Evolutionary conservation across 129 eudicot species (phyloP).

Genomic region (Gnaphalium uliginosum): DNA sequence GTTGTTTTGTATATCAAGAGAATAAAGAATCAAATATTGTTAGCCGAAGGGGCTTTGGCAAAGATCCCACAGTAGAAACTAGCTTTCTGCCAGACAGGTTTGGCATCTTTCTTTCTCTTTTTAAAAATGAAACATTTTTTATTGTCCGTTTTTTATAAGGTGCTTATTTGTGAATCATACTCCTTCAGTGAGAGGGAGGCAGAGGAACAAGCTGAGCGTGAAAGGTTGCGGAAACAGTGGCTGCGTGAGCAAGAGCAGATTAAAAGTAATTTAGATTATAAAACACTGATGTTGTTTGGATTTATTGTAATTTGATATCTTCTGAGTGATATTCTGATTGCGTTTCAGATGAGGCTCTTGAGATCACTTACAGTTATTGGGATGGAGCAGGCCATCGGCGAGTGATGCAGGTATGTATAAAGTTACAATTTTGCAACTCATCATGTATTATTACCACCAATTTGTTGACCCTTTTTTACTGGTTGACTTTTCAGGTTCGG

Average conservation of each 20-base stretch:
- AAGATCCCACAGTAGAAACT: slow-evolving; percentile 95
- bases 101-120: slow-evolving; percentile 31
- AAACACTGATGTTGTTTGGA: neutral
- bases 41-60: slow-evolving; percentile 67
- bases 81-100: slow-evolving; percentile 98
- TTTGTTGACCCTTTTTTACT: neutral
- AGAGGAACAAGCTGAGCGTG: slow-evolving; percentile 99
- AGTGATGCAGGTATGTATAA: slow-evolving; percentile 62
- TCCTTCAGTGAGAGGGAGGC: slow-evolving; percentile 99
- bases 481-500: slow-evolving; percentile 54
- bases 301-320: neutral
- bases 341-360: slow-evolving; percentile 83
- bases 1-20: slow-evolving; percentile 38
- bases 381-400: slow-evolving; percentile 99
- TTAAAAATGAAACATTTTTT: neutral
- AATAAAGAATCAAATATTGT: slow-evolving; percentile 46
- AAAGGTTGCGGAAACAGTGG: slow-evolving; percentile 92
- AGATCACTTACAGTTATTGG: slow-evolving; percentile 98
- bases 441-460: neutral
- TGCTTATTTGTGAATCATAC: slow-evolving; percentile 68
- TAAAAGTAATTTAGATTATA: slow-evolving; percentile 51
- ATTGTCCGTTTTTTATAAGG: slow-evolving; percentile 24
- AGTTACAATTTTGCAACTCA: neutral
- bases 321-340: neutral
- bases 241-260: slow-evolving; percentile 78